Percentiles rank a stretch among this genome's conserved stretches.
phyloP scores from a whole-genome alignment of 1,139 yeast species.

The Blastobotrys malaysiensis region DNA sequence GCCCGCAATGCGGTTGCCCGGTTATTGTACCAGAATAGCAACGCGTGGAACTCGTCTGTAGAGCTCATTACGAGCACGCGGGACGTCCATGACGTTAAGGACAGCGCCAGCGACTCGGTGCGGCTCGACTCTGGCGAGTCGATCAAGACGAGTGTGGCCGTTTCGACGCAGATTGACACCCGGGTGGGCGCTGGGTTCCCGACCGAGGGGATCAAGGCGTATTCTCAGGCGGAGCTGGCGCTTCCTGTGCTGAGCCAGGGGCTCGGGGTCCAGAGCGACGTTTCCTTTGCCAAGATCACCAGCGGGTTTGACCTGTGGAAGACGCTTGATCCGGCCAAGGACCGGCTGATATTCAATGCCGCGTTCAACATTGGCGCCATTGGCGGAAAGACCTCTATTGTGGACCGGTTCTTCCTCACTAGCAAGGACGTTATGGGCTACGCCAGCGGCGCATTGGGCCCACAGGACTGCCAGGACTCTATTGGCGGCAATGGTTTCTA shows the following conservation, averaged over 20 bases:
- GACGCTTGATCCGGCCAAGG: conserved; percentile 12
- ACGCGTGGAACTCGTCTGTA: conserved; percentile 61
- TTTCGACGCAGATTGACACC: conserved; percentile 29
- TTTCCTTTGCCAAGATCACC: conserved; percentile 19
- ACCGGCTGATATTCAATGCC: conserved; percentile 10
- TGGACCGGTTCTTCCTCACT: conserved; percentile 57
- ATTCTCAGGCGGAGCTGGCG: conserved; percentile 53
- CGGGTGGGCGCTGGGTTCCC: conserved; percentile 29
- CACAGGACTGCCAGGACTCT: conserved; percentile 50
- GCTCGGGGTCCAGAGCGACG: conserved; percentile 22
- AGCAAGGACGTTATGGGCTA: conserved; percentile 81
- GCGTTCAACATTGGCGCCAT: conserved; percentile 4
- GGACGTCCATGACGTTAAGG: conserved; percentile 35
- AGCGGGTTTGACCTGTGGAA: conserved; percentile 32
- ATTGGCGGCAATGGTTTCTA: conserved; percentile 44
- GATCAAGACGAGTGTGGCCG: conserved; percentile 33
- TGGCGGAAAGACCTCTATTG: conserved; percentile 16
- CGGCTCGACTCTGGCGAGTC: conserved; percentile 37
- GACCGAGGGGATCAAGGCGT: conserved; percentile 48
- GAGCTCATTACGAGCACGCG: conserved; percentile 13
- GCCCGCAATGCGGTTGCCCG: neutral
- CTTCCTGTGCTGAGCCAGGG: conserved; percentile 4
- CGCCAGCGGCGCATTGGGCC: conserved; percentile 76
- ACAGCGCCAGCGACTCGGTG: conserved; percentile 35
- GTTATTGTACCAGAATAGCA: neutral